These are phyloP conservation scores for Pisolithus albus DNA, from an alignment of 768 basidiomycete species.

Conservation along the genomic window DNA sequence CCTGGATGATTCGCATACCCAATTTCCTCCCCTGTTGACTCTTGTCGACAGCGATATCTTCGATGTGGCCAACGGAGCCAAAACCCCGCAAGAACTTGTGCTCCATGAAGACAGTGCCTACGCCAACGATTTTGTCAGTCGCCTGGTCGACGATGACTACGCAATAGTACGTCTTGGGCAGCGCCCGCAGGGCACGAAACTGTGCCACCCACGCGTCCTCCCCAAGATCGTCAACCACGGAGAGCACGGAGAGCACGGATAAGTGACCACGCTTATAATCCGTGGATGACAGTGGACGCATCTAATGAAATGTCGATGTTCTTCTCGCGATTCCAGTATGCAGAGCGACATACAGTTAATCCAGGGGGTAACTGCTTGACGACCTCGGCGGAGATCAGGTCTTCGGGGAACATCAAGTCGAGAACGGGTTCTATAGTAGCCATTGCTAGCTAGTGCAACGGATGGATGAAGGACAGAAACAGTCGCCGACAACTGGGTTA, in stretches of 20 bases:
- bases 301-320: constrained; percentile 36
- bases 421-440: constrained; percentile 48
- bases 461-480: not conserved
- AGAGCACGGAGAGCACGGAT: constrained; percentile 66
- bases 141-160: constrained; percentile 75
- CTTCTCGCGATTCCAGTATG: not conserved
- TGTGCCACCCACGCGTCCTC: constrained; percentile 62
- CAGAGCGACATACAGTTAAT: constrained; percentile 19
- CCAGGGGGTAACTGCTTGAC: constrained; percentile 49
- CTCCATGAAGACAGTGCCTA: constrained; percentile 83
- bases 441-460: constrained; percentile 3
- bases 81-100: constrained; percentile 87
- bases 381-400: constrained; percentile 64
- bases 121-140: constrained; percentile 74
- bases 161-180: constrained; percentile 66
- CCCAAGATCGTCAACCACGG: constrained; percentile 62
- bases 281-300: constrained; percentile 82
- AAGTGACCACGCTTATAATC: constrained; percentile 84
- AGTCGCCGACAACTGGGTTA: too few relatives aligned
- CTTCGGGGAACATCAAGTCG: constrained; percentile 63
- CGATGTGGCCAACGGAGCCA: constrained; percentile 91
- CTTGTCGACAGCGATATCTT: constrained; percentile 93
- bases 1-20: constrained; percentile 80
- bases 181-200: constrained; percentile 53
- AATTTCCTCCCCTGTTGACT: constrained; percentile 87